phyloP scores from a whole-genome alignment of 2,329 filamentous ascomycete species.

The Trichocomaceae sp. region DNA sequence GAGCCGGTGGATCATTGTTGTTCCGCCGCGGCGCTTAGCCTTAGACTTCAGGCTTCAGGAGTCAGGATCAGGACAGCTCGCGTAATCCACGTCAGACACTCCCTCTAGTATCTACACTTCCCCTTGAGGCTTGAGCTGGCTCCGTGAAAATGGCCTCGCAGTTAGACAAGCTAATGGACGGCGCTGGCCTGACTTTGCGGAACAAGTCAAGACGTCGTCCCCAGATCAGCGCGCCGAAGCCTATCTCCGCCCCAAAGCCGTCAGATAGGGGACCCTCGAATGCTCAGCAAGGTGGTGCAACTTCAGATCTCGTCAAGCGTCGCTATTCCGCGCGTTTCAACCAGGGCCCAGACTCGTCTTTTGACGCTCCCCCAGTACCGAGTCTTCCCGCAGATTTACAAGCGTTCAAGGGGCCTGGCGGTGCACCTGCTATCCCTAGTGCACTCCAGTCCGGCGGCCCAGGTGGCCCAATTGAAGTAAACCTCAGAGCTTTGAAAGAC shows the following conservation, averaged over 20 bases:
- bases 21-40: conserved; percentile 31
- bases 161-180: conserved; percentile 38
- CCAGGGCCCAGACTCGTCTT: conserved; percentile 61
- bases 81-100: neutral
- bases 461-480: conserved; percentile 58
- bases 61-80: conserved; percentile 9
- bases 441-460: conserved; percentile 50
- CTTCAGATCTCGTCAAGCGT: conserved; percentile 81
- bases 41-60: too few species aligned
- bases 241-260: conserved; percentile 43
- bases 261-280: conserved; percentile 32
- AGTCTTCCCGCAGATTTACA: conserved; percentile 53
- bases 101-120: too few species aligned
- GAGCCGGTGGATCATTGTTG: conserved; percentile 28
- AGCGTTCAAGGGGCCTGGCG: conserved; percentile 50
- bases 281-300: conserved; percentile 45
- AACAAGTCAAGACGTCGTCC: conserved; percentile 47
- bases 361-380: conserved; percentile 65
- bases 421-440: conserved; percentile 37
- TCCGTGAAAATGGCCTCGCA: conserved; percentile 7
- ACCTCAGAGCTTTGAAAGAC: conserved; percentile 71
- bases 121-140: neutral
- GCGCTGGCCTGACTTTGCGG: conserved; percentile 55
- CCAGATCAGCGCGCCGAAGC: conserved; percentile 55
- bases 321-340: conserved; percentile 92